Evolutionary conservation across 257 asterid species (phyloP).

Genomic region (Fraxinus americana): DNA sequence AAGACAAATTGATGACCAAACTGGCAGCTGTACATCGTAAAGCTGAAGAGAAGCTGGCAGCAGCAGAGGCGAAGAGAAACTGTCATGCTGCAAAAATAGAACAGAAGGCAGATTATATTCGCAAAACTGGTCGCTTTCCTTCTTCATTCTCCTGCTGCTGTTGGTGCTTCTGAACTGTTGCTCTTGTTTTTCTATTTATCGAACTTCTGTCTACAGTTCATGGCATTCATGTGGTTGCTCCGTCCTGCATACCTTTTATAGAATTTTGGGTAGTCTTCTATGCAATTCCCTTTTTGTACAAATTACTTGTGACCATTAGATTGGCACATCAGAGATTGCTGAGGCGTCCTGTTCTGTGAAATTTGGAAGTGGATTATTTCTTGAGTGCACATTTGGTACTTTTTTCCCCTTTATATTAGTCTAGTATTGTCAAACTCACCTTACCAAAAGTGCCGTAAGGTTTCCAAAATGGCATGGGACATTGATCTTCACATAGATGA

Average conservation of each 20-base stretch:
- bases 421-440: not conserved
- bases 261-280: not conserved
- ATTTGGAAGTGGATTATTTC: not conserved
- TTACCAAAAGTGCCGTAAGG: not conserved
- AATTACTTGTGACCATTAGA: not conserved
- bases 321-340: not conserved
- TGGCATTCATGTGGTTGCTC: not conserved
- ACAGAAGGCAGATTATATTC: constrained; percentile 72
- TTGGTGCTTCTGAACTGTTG: not conserved
- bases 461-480: not conserved
- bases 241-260: not conserved
- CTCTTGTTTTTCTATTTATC: not conserved
- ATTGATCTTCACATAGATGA: not conserved
- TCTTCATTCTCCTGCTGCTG: constrained; percentile 30
- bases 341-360: not conserved
- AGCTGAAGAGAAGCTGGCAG: constrained; percentile 73
- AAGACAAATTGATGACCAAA: constrained; percentile 85
- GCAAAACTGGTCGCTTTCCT: constrained; percentile 86
- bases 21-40: constrained; percentile 83
- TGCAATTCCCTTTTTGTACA: not conserved
- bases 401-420: not conserved
- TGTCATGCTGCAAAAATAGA: constrained; percentile 69
- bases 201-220: not conserved
- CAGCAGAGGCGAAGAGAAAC: constrained; percentile 72
- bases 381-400: no score